Percentiles rank a stretch among this genome's conserved stretches.
Evolutionary conservation across 2,329 filamentous ascomycete species (phyloP).

Genomic region (Botrytis hyacinthi): DNA sequence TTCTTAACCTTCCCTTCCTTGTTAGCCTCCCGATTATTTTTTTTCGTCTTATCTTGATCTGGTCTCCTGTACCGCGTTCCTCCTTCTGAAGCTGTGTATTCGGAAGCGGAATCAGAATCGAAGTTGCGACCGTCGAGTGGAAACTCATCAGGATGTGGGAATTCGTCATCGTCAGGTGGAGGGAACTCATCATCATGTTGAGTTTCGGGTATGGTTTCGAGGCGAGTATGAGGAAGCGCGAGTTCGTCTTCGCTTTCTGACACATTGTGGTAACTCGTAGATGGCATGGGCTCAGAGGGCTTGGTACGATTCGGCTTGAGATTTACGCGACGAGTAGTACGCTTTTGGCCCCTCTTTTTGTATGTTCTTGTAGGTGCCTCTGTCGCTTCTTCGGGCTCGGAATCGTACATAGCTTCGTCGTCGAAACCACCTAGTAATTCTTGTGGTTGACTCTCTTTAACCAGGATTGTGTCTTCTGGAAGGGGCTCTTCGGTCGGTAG

Average conservation of each 20-base stretch:
- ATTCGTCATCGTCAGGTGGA: background rate
- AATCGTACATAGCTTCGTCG: constrained; percentile 59
- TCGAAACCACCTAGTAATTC: constrained; percentile 60
- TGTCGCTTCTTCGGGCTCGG: constrained; percentile 46
- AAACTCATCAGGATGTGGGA: constrained; percentile 19
- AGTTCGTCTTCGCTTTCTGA: constrained; percentile 42
- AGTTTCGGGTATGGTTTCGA: constrained; percentile 31
- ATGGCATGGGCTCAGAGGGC: constrained; percentile 42
- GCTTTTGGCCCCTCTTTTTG: constrained; percentile 84
- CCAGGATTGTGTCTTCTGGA: constrained; percentile 42
- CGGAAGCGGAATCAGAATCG: constrained; percentile 35
- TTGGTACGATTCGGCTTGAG: constrained; percentile 55
- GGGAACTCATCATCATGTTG: constrained; percentile 26
- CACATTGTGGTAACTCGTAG: constrained; percentile 36
- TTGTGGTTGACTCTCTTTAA: constrained; percentile 44
- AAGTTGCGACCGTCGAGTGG: constrained; percentile 36
- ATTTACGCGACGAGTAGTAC: constrained; percentile 68
- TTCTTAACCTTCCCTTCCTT: constrained; percentile 49
- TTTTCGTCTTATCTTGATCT: constrained; percentile 32
- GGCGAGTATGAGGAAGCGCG: constrained; percentile 28
- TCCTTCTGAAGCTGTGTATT: constrained; percentile 40
- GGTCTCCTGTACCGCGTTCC: constrained; percentile 39
- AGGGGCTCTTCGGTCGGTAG: constrained; percentile 15
- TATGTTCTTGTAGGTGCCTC: constrained; percentile 50
- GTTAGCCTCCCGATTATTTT: constrained; percentile 28